phyloP scores from a whole-genome alignment of 1,139 yeast species.

The Blastobotrys elegans region DNA sequence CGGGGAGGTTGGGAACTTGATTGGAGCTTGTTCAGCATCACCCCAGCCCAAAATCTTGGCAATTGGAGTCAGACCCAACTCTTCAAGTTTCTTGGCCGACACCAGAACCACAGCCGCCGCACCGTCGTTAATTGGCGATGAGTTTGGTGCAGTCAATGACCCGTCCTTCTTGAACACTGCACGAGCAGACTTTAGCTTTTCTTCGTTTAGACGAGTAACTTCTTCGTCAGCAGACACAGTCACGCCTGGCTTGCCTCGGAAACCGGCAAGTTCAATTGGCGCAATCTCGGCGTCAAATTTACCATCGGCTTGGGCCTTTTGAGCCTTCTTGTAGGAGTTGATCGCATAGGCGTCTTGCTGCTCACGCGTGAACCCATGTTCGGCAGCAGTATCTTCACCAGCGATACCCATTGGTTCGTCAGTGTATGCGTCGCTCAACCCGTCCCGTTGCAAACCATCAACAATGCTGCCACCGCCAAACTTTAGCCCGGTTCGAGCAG shows the following conservation, averaged over 20 bases:
- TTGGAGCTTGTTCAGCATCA: slow-evolving; percentile 93
- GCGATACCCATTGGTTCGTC: slow-evolving; percentile 90
- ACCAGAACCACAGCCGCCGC: slow-evolving; percentile 91
- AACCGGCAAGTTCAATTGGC: slow-evolving; percentile 83
- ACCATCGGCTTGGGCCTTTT: slow-evolving; percentile 69
- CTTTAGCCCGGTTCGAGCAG: slow-evolving; percentile 82
- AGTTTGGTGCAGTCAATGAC: slow-evolving; percentile 94
- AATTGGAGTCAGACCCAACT: slow-evolving; percentile 79
- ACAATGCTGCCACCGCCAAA: slow-evolving; percentile 75
- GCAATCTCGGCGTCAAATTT: slow-evolving; percentile 77
- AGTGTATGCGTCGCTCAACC: slow-evolving; percentile 85
- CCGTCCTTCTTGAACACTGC: slow-evolving; percentile 85
- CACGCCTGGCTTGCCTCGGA: slow-evolving; percentile 88
- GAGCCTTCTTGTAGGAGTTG: slow-evolving; percentile 78
- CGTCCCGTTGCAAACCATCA: slow-evolving; percentile 90
- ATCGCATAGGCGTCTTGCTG: slow-evolving; percentile 88
- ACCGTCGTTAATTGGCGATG: slow-evolving; percentile 94
- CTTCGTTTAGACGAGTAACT: slow-evolving; percentile 73
- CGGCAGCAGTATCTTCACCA: slow-evolving; percentile 89
- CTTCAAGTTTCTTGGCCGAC: slow-evolving; percentile 74
- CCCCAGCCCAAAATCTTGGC: slow-evolving; percentile 94
- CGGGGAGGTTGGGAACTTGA: slow-evolving; percentile 94
- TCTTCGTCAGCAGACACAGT: slow-evolving; percentile 68
- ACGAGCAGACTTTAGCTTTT: slow-evolving; percentile 72
- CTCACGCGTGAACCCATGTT: slow-evolving; percentile 58